Evolutionary conservation across 1,139 yeast species (phyloP).

Genomic region (Pichia sp.): DNA sequence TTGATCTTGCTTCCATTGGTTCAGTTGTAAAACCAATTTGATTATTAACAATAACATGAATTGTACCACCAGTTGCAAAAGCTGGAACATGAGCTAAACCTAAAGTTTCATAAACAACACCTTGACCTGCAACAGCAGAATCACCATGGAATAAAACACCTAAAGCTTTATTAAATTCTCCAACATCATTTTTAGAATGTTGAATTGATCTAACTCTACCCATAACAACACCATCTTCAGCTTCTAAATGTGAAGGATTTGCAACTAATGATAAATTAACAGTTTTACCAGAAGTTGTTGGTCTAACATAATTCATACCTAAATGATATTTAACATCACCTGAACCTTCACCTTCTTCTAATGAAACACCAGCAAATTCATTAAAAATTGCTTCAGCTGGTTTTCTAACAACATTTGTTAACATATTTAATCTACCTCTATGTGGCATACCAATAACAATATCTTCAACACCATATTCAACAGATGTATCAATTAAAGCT

Average conservation of each 20-base stretch:
- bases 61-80: conserved; percentile 97
- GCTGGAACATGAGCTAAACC: conserved; percentile 91
- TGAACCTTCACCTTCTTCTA: conserved; percentile 68
- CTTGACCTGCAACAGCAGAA: conserved; percentile 98
- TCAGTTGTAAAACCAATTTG: conserved; percentile 99
- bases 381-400: conserved; percentile 97
- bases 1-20: conserved; percentile 95
- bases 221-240: conserved; percentile 97
- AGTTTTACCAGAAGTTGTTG: conserved; percentile 96
- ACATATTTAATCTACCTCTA: conserved; percentile 97
- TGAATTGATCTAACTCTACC: conserved; percentile 98
- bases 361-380: conserved; percentile 86
- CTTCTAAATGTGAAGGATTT: conserved; percentile 97
- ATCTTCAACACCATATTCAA: conserved; percentile 90
- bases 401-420: conserved; percentile 96
- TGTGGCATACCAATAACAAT: conserved; percentile 99
- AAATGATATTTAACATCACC: conserved; percentile 99
- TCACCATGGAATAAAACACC: conserved; percentile 95
- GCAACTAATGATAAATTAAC: conserved; percentile 95
- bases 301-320: conserved; percentile 99
- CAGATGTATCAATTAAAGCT: conserved; percentile 89
- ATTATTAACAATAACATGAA: conserved; percentile 92
- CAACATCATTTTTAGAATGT: conserved; percentile 84
- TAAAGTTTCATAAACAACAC: conserved; percentile 97
- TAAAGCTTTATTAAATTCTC: conserved; percentile 79